Conservation (phyloP, 768 basidiomycete genomes). For the Suillus occidentalis region DNA sequence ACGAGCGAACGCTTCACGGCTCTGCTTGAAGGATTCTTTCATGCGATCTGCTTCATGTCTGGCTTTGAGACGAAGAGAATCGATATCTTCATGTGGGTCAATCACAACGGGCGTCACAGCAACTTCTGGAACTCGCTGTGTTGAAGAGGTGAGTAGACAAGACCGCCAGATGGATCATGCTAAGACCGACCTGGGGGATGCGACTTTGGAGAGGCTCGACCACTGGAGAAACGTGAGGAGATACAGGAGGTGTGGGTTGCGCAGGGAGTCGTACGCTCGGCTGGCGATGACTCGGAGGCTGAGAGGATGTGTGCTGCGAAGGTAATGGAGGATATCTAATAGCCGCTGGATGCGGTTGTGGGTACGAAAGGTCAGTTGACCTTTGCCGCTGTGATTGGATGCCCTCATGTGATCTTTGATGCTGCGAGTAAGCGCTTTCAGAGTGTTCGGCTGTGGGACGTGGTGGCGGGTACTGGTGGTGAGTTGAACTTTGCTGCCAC, state of each 20-base stretch:
- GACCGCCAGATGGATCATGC: neutral
- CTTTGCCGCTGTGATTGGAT: no score
- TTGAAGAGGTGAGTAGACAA: neutral
- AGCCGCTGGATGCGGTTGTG: neutral
- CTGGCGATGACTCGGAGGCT: neutral
- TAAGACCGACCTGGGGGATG: neutral
- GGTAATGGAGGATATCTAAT: neutral
- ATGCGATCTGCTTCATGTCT: conserved; percentile 73
- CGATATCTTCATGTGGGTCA: conserved; percentile 36
- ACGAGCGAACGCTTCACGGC: conserved; percentile 64
- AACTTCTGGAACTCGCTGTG: neutral
- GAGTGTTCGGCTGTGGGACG: no score
- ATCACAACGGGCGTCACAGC: neutral
- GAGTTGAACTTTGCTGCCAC: no score
- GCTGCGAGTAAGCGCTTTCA: no score
- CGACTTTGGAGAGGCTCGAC: neutral
- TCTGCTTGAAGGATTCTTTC: conserved; percentile 60
- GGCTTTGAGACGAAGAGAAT: conserved; percentile 63
- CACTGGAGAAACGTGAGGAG: neutral
- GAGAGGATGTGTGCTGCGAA: neutral
- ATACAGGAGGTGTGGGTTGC: neutral
- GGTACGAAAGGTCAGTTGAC: neutral
- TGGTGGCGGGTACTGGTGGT: no score
- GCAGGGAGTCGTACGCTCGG: neutral
- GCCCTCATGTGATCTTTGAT: no score